Base-by-base conservation (phyloP, 2,329 filamentous ascomycete species). In the Colletotrichum spinosum region DNA sequence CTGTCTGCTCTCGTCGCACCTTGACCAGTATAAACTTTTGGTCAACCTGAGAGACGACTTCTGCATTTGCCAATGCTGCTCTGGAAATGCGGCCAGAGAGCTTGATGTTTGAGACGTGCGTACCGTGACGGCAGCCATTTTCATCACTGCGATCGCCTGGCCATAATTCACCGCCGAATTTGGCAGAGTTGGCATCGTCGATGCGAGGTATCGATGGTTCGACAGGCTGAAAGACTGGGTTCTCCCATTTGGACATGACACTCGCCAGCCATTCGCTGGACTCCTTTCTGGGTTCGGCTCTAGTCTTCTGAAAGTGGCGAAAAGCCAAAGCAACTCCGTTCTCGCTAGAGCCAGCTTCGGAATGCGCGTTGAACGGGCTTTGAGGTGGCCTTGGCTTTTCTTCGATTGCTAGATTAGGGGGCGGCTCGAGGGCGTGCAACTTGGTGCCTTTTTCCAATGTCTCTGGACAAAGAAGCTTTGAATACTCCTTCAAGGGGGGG, bases 11-110 rank as follows among this genome's bases (percentile, higher is more conserved):
- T 37, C 54, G 53, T 10, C 50, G 74, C 54, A 92, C 78, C 67
- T 87, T 90, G 25, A 89, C 82, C 1, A 99, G 79, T 13, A 99
- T 91, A 73, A 97, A 99, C 75, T 99, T 99, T 12, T 81, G 84
- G 74, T 98, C 95, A 1, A 99, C 90, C 72, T 99, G 96, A 0
- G 89, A 84, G 46, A 99, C 85, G 0, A 97, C 81, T 53, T 86
- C 78, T 0, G 92, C 92, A 8, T 78, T 73, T 2, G 76, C 74
- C 8, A 97, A 79, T 0, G 83, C 84, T 5, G 80, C 72, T 69
- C 89, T 92, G 1, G 89, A 92, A 1, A 97, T 76, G 10, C 81
- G 80, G 0, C 82, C 79, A 37, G 76, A 70, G 4, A 80, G 60
- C 8, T 45, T 63, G 33, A 65, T 52, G 9, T 49, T 59, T 8